These are phyloP conservation scores for Solanum sitiens DNA, from an alignment of 257 asterid species.

Conservation along the genomic window DNA sequence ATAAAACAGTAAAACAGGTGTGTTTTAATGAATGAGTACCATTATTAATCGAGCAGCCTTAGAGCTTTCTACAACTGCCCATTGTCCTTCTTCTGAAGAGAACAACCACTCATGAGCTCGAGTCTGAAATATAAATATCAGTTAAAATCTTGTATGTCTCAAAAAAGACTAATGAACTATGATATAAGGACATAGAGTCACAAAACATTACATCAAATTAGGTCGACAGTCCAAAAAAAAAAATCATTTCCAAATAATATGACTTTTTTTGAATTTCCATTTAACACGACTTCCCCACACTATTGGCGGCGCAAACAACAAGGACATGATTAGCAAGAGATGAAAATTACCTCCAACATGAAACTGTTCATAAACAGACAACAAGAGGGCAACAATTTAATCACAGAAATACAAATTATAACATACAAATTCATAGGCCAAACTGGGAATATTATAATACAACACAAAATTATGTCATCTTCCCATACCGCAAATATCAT, in stretches of 20 bases:
- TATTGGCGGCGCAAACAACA: neutral
- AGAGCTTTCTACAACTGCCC: slow-evolving; percentile 67
- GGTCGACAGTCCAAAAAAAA: neutral
- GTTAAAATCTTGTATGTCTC: slow-evolving; percentile 18
- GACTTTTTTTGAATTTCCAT: neutral
- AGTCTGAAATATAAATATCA: slow-evolving; percentile 46
- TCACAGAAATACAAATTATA: neutral
- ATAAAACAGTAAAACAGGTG: neutral
- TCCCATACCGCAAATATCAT: neutral
- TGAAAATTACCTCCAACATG: neutral
- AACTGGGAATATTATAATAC: neutral
- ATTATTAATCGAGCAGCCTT: slow-evolving; percentile 76
- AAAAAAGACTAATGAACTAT: neutral
- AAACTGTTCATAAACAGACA: neutral
- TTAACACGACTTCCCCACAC: neutral
- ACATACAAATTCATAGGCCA: neutral
- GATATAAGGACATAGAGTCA: neutral
- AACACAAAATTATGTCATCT: neutral
- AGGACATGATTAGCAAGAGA: neutral
- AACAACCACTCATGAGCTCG: slow-evolving; percentile 90
- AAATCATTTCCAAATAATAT: neutral
- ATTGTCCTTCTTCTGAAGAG: slow-evolving; percentile 89
- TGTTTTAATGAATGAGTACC: slow-evolving; percentile 29
- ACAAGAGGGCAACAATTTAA: neutral
- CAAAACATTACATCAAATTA: neutral